These are phyloP conservation scores for Aspergillus ellipticus DNA, from an alignment of 495 filamentous ascomycete genomes.

Conservation along the genomic window DNA sequence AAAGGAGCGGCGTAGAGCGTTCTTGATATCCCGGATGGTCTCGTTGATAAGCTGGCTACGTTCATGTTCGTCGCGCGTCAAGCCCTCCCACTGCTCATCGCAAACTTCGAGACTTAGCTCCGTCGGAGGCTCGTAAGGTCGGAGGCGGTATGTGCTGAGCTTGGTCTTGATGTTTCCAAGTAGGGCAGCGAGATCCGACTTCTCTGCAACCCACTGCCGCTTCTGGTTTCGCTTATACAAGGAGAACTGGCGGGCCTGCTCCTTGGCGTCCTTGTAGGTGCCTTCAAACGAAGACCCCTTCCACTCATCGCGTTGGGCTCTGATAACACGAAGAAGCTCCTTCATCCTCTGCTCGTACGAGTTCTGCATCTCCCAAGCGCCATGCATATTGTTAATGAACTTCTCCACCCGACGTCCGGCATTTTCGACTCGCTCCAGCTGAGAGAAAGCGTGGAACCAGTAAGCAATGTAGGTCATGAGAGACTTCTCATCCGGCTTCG, in stretches of 20 bases:
- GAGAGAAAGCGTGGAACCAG: conserved; percentile 99
- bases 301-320: conserved; percentile 70
- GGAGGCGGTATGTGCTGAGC: conserved; percentile 85
- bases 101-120: conserved; percentile 75
- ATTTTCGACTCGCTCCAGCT: conserved; percentile 97
- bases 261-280: conserved; percentile 89
- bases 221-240: conserved; percentile 85
- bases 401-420: conserved; percentile 95
- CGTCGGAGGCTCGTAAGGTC: conserved; percentile 83
- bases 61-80: conserved; percentile 78
- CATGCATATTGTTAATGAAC: conserved; percentile 97
- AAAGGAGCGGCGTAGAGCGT: conserved; percentile 83
- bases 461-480: conserved; percentile 99
- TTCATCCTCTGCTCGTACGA: conserved; percentile 87
- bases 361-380: conserved; percentile 99
- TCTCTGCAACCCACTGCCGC: conserved; percentile 93
- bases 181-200: conserved; percentile 87
- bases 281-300: conserved; percentile 77
- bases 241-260: conserved; percentile 75
- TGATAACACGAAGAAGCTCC: conserved; percentile 70
- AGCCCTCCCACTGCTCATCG: conserved; percentile 73
- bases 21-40: conserved; percentile 97
- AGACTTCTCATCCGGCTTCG: conserved; percentile 90
- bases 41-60: conserved; percentile 94
- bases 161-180: conserved; percentile 99